Evolutionary conservation across 306 rosid genomes (phyloP).

Genomic region (Pueraria montana): DNA sequence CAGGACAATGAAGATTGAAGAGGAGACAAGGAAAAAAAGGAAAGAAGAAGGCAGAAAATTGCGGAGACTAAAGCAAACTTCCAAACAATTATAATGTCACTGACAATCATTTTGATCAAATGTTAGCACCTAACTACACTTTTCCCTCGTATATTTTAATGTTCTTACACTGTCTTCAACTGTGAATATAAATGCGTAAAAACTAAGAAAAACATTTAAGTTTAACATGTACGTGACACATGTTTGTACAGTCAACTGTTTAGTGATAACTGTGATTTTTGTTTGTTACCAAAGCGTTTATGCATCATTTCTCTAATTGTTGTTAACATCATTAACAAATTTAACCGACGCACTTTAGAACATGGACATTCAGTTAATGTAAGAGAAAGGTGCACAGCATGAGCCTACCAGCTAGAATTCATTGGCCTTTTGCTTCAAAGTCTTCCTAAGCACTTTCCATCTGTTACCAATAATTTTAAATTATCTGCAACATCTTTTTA

Average conservation of each 20-base stretch:
- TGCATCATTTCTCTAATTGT: slow-evolving; percentile 23
- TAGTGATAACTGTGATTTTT: neutral
- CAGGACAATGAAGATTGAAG: slow-evolving; percentile 38
- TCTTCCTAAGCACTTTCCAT: neutral
- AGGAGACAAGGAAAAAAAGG: slow-evolving; percentile 47
- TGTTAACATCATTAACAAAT: slow-evolving; percentile 9
- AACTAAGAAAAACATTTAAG: slow-evolving; percentile 32
- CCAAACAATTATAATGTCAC: slow-evolving; percentile 60
- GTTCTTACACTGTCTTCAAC: slow-evolving; percentile 1
- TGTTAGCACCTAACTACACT: slow-evolving; percentile 69
- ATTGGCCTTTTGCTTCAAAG: neutral
- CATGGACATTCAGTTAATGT: neutral
- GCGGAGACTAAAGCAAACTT: slow-evolving; percentile 62
- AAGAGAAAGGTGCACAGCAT: slow-evolving; percentile 5
- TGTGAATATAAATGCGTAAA: slow-evolving; percentile 48
- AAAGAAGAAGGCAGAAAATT: slow-evolving; percentile 54
- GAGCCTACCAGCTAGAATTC: slow-evolving; percentile 20
- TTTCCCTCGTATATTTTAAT: slow-evolving; percentile 43
- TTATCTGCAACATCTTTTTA: neutral
- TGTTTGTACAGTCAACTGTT: neutral
- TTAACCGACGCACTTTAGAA: neutral
- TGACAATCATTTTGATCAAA: slow-evolving; percentile 71
- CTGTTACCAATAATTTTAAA: slow-evolving; percentile 14
- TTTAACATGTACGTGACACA: slow-evolving; percentile 4
- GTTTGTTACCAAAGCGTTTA: neutral